Conservation (phyloP, 2,329 filamentous ascomycete genomes). For the Setomelanomma holmii region DNA sequence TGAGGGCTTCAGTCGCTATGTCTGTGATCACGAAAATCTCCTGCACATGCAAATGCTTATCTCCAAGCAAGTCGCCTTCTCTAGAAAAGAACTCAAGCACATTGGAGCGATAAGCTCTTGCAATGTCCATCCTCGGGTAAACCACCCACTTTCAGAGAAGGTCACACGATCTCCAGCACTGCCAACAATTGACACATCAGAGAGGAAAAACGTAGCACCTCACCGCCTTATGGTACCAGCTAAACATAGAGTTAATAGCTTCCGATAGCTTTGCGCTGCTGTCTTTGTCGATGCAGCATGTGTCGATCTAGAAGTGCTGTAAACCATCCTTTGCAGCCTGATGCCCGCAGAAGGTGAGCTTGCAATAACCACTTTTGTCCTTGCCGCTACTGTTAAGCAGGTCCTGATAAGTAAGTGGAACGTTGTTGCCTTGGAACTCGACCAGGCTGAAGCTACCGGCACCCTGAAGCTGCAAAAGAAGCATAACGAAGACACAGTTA, state of each 20-base stretch:
- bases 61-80: constrained; percentile 10
- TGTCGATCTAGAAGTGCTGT: constrained; percentile 10
- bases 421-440: background rate
- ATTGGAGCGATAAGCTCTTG: constrained; percentile 24
- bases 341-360: constrained; percentile 5
- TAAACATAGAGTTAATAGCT: constrained; percentile 1
- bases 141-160: constrained; percentile 15
- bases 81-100: constrained; percentile 23
- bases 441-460: constrained; percentile 5
- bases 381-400: constrained; percentile 1
- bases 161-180: background rate
- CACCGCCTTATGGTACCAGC: constrained; percentile 2
- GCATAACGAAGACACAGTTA: constrained; percentile 6
- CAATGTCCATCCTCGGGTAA: constrained; percentile 7
- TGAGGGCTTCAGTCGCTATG: constrained; percentile 11
- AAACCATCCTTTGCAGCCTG: constrained; percentile 5
- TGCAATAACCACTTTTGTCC: constrained; percentile 4
- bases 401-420: constrained; percentile 5
- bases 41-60: constrained; percentile 7
- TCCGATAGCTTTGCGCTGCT: constrained; percentile 4
- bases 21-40: constrained; percentile 11
- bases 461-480: constrained; percentile 4
- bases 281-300: constrained; percentile 5
- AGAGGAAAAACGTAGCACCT: constrained; percentile 9
- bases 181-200: constrained; percentile 6